Evolutionary conservation across 495 filamentous ascomycete genomes (phyloP).

Genomic region (Penicillium egyptiacum): DNA sequence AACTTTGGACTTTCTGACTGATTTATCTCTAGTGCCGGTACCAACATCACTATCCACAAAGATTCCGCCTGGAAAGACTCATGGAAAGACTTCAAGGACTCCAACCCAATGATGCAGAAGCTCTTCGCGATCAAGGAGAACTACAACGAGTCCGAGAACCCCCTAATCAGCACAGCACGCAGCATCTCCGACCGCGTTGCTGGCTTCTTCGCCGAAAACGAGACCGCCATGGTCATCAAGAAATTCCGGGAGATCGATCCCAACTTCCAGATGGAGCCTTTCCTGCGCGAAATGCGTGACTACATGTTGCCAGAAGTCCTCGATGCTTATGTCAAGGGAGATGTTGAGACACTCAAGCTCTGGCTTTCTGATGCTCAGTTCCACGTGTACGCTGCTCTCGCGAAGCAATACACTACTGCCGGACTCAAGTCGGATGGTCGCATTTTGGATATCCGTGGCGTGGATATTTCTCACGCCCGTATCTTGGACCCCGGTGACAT

Average conservation of each 20-base stretch:
- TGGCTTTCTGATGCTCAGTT: slow-evolving; percentile 96
- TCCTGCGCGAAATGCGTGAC: slow-evolving; percentile 90
- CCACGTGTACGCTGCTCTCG: slow-evolving; percentile 88
- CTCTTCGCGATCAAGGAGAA: slow-evolving; percentile 77
- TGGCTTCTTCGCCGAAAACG: slow-evolving; percentile 97
- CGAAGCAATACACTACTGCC: slow-evolving; percentile 89
- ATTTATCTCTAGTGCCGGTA: slow-evolving; percentile 67
- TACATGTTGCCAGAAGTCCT: slow-evolving; percentile 97
- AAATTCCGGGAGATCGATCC: slow-evolving; percentile 98
- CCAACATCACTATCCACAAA: slow-evolving; percentile 93
- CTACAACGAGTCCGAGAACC: slow-evolving; percentile 96
- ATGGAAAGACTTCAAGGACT: slow-evolving; percentile 89
- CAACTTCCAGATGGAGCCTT: slow-evolving; percentile 88
- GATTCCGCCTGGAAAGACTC: slow-evolving; percentile 95
- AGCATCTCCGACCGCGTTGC: slow-evolving; percentile 90
- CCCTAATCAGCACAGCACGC: slow-evolving; percentile 86
- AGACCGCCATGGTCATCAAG: slow-evolving; percentile 95
- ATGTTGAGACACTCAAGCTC: slow-evolving; percentile 82
- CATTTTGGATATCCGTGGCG: slow-evolving; percentile 90
- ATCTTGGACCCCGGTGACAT: slow-evolving; percentile 97
- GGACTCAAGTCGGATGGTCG: slow-evolving; percentile 92
- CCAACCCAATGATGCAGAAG: slow-evolving; percentile 82
- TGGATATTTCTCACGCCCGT: slow-evolving; percentile 84
- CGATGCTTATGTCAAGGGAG: slow-evolving; percentile 96
- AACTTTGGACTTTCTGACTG: slow-evolving; percentile 24